A percentile compares a stretch with the other conserved stretches of the same genome.
Conservation (phyloP, 108 stramenopile genomes). For the Cyclotella distinguenda region DNA sequence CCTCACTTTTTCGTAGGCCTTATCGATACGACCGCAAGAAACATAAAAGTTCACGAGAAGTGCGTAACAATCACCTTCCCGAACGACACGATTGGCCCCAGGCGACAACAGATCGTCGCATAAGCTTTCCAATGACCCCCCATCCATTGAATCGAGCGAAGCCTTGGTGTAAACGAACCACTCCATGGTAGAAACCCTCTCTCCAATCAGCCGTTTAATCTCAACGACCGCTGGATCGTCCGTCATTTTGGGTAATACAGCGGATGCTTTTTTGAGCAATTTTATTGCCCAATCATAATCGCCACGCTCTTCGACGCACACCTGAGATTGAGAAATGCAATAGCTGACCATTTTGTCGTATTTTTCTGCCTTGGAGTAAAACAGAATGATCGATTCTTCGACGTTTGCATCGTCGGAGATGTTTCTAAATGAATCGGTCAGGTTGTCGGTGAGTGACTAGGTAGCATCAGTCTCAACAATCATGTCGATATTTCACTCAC, state of each 20-base stretch:
- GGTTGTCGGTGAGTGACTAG: background rate
- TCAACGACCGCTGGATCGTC: background rate
- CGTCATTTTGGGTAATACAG: background rate
- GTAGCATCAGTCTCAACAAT: background rate
- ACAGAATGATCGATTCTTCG: slow-evolving; percentile 63
- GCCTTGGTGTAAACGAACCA: background rate
- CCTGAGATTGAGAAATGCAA: slow-evolving; percentile 64
- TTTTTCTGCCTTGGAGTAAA: slow-evolving; percentile 73
- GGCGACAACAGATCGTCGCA: slow-evolving; percentile 18
- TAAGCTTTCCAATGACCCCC: slow-evolving; percentile 9
- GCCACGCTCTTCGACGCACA: slow-evolving; percentile 67
- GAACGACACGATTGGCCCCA: slow-evolving; percentile 37
- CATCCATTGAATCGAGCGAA: slow-evolving; percentile 7
- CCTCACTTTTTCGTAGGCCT: too few relatives aligned
- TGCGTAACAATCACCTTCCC: slow-evolving; percentile 63
- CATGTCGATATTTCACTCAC: slow-evolving; percentile 5
- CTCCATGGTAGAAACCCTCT: slow-evolving; percentile 9
- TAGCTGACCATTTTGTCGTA: slow-evolving; percentile 57
- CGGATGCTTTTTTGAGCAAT: slow-evolving; percentile 60
- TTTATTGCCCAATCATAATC: slow-evolving; percentile 66
- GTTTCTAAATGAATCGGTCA: background rate
- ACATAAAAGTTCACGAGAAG: slow-evolving; percentile 56
- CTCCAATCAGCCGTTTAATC: slow-evolving; percentile 10
- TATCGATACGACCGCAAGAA: too few relatives aligned
- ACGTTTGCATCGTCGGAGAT: slow-evolving; percentile 40